phyloP scores from a whole-genome alignment of 2,329 filamentous ascomycete genomes.

The Penicillium sp. region DNA sequence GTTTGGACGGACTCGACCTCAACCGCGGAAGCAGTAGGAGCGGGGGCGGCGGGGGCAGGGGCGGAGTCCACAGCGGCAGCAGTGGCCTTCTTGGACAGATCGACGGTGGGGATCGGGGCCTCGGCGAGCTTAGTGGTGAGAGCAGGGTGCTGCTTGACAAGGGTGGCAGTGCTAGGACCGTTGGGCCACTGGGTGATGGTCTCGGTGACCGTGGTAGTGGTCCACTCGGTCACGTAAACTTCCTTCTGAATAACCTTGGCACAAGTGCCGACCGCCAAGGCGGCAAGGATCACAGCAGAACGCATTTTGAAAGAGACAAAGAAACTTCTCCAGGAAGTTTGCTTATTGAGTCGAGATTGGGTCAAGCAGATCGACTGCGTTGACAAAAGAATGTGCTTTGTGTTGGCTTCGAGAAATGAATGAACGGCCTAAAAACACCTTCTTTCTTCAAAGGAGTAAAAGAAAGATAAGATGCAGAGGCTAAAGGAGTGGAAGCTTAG shows the following conservation, averaged over 20 bases:
- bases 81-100: constrained; percentile 17
- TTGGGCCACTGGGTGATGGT: constrained; percentile 32
- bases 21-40: neutral
- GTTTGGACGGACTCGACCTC: constrained; percentile 8
- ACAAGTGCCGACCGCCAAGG: constrained; percentile 36
- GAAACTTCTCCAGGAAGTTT: constrained; percentile 42
- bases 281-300: constrained; percentile 36
- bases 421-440: constrained; percentile 34
- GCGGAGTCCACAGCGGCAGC: constrained; percentile 5
- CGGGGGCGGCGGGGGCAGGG: neutral
- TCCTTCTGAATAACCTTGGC: constrained; percentile 38
- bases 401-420: constrained; percentile 26
- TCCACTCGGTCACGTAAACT: constrained; percentile 39
- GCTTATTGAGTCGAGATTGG: constrained; percentile 2
- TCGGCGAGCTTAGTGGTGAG: constrained; percentile 3
- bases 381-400: constrained; percentile 17
- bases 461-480: constrained; percentile 26
- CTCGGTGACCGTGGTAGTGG: constrained; percentile 37
- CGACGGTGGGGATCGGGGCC: constrained; percentile 6
- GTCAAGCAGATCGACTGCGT: constrained; percentile 39
- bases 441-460: constrained; percentile 32
- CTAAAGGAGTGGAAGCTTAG: constrained; percentile 18
- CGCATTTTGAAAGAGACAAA: constrained; percentile 38
- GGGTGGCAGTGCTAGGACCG: constrained; percentile 23
- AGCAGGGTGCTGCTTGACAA: constrained; percentile 12